Evolutionary conservation across 768 basidiomycete genomes (phyloP).

Genomic region (Boletus coccyginus): DNA sequence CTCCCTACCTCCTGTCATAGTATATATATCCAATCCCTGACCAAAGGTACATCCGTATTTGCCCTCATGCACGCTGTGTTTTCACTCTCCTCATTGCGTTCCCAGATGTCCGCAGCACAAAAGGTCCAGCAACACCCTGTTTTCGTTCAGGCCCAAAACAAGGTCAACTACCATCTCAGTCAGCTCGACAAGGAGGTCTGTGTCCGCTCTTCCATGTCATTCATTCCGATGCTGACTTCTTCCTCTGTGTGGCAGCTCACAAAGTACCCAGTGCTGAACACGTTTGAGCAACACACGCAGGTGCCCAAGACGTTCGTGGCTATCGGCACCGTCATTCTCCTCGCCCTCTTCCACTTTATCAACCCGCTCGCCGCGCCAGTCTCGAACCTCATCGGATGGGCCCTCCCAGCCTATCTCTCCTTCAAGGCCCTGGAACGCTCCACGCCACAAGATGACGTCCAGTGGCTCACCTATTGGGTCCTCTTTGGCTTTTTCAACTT

Average conservation of each 20-base stretch:
- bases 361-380: conserved; percentile 90
- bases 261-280: conserved; percentile 84
- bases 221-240: background rate
- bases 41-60: conserved; percentile 4
- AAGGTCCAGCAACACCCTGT: conserved; percentile 87
- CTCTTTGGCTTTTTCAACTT: conserved; percentile 94
- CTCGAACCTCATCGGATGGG: conserved; percentile 95
- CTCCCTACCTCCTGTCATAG: background rate
- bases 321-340: conserved; percentile 64
- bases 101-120: conserved; percentile 74
- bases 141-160: conserved; percentile 79
- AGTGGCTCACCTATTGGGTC: conserved; percentile 99
- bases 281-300: conserved; percentile 85
- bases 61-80: background rate
- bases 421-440: conserved; percentile 91
- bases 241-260: conserved; percentile 50
- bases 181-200: conserved; percentile 97
- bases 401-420: conserved; percentile 90
- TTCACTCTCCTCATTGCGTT: background rate
- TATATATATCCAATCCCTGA: conserved; percentile 5
- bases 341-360: conserved; percentile 75
- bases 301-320: conserved; percentile 92
- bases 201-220: background rate
- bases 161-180: conserved; percentile 74
- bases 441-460: conserved; percentile 79